Evolutionary conservation across 208 protist species (phyloP), one percentile per base, ranked within the genome.

Genomic region (Leishmania major): DNA sequence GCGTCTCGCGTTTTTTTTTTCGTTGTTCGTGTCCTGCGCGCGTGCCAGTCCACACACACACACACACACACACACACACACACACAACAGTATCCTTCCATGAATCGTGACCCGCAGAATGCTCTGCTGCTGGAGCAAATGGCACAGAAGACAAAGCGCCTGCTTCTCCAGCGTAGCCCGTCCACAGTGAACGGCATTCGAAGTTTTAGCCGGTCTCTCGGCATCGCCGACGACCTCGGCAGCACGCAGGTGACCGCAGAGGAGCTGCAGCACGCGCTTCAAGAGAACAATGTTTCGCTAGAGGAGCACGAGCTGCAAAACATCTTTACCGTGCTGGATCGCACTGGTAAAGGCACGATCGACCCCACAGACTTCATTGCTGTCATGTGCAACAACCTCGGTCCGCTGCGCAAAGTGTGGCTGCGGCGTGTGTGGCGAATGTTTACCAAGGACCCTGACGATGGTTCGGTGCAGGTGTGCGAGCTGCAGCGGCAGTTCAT

Each of bases 321-420:
- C 40, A 77, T 96, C 22, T 91, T 92, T 67, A 76, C 82, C 5
- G 82, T 88, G n/a, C 83, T 96, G 1, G 94, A 96, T 80, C 90
- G 93, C 66, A 80, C 35, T n/a, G 90, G 92, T 35, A 83, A 75
- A 13, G 86, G 84, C 25, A 84, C 76, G 8, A 80, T 97, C 17
- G 93, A 96, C 74, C 91, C 94, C 0, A 90, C 87, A 0, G 92
- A 94, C 53, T 96, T 97, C 71, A 84, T 96, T 51, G 88, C 90
- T 5, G 88, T 90, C 35, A 80, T 97, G 78, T 91, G 89, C 47
- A 79, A 77, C 15, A 84, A 89, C 71, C 75, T 96, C 49, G 86
- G 78, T 7, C 86, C 91, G 17, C 8, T 95, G 40, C 91, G 93
- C 25, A 75, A 75, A 19, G 86, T 89, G 62, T 96, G 92, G 91